A percentile compares a stretch with the other conserved stretches of the same genome.
Conservation (phyloP, 2,329 filamentous ascomycete genomes). For the Elsinoe perseae region DNA sequence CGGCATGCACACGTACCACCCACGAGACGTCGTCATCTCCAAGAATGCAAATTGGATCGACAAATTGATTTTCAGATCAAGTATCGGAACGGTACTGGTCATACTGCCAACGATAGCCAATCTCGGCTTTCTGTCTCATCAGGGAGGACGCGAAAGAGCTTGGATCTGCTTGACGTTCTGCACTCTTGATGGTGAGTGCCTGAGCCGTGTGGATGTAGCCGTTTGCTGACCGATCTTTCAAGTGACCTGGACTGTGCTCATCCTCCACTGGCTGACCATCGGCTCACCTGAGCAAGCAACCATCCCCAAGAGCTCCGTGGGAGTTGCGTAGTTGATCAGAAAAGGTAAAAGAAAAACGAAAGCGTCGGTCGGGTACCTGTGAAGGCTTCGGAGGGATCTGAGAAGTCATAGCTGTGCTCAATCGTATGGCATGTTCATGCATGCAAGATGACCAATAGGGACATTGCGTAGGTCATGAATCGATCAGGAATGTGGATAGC, state of each 20-base stretch:
- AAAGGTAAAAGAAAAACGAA: no score
- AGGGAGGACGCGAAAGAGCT: conserved; percentile 31
- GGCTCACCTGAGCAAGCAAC: conserved; percentile 23
- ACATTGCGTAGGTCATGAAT: no score
- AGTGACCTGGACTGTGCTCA: conserved; percentile 31
- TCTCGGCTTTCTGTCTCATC: conserved; percentile 27
- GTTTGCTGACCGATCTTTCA: neutral
- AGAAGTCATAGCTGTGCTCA: neutral
- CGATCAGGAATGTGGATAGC: neutral
- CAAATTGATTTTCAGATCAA: conserved; percentile 34
- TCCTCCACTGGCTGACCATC: conserved; percentile 32
- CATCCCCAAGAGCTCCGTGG: neutral
- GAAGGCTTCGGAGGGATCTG: no score
- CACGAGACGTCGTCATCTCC: neutral
- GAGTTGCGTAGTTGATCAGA: neutral
- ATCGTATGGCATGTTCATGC: no score
- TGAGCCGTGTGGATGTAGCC: neutral
- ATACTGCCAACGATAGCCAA: conserved; percentile 35
- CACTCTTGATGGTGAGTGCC: conserved; percentile 33
- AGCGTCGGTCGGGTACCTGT: no score
- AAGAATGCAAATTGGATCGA: conserved; percentile 30
- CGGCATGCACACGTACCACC: neutral
- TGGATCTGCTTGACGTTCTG: conserved; percentile 38
- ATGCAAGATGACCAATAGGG: no score
- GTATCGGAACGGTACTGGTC: conserved; percentile 33